Base-by-base conservation (phyloP, 2,329 filamentous ascomycete species). In the Ramularia collo-cygni region DNA sequence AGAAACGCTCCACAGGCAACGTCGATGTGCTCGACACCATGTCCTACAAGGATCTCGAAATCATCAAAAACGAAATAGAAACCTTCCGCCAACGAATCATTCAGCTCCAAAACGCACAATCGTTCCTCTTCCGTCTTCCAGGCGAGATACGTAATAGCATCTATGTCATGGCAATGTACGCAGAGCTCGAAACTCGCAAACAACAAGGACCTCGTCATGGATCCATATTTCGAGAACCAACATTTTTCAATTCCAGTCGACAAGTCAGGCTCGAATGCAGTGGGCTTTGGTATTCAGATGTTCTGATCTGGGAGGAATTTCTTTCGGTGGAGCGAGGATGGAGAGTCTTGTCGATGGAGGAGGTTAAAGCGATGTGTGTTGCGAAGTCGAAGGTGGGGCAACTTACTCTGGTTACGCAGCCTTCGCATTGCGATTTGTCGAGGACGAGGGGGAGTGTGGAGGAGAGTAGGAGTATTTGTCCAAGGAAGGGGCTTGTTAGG, bases 261-360 rank as follows among this genome's bases (percentile, higher is more conserved):
- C 47, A 48, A 28, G 34, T 50, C 14, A 33, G 42, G 18, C 27
- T 16, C 8, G 50, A 52, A 26, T 50, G 44, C 14, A 29, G 27
- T 4, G 43, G 43, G 4, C 32, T 50, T 5, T 52, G 50, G 50
- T 43, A 40, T 12, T 18, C 28, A 12, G 44, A 50, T 21, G 37
- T 52, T 14, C 34, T 52, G 2, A 24, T 38, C 9, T 52, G 50
- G 50, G 47, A 52, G 32, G 50, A 52, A 26, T 44, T 41, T 10
- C 17, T 35, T 15, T 17, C 37, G 6, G 24, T 21, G 4, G 15
- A 31, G 4, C 30, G 43, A 12, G n/a, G 10, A 6, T 52, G 49
- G 49, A 42, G 21, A 29, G 17, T 12, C 10, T 17, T 52, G 14
- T 13, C 16, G 2, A 35, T 40, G 24, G 37, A 39, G 5, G 37